phyloP scores from a whole-genome alignment of 257 asterid species.

The Ilex asprella region DNA sequence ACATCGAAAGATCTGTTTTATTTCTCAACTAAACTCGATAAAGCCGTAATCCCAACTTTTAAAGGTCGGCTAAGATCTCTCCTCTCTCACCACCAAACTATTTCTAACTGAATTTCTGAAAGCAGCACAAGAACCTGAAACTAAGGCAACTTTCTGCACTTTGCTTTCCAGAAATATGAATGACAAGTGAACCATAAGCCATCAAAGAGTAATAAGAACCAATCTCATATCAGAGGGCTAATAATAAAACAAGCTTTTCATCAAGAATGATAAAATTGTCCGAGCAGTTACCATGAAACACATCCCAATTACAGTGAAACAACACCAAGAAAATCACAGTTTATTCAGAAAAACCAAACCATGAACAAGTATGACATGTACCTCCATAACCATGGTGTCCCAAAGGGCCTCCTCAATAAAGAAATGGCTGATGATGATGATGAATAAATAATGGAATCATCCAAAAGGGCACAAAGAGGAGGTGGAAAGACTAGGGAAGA shows the following conservation, averaged over 20 bases:
- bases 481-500: not conserved
- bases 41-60: no score
- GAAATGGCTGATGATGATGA: not conserved
- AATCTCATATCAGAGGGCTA: no score
- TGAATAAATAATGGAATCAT: not conserved
- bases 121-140: not conserved
- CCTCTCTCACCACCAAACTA: no score
- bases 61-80: no score
- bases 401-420: not conserved
- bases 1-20: no score
- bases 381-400: constrained; percentile 19
- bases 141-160: not conserved
- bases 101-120: not conserved
- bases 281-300: no score
- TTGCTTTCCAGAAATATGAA: not conserved
- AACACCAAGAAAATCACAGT: no score
- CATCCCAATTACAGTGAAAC: no score
- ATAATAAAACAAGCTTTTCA: no score
- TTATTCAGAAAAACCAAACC: no score
- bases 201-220: not conserved
- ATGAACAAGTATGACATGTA: not conserved
- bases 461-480: not conserved
- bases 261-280: no score
- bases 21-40: no score
- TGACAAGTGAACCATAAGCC: not conserved